Evolutionary conservation across 768 basidiomycete genomes (phyloP).

Genomic region (Amanita muscaria): DNA sequence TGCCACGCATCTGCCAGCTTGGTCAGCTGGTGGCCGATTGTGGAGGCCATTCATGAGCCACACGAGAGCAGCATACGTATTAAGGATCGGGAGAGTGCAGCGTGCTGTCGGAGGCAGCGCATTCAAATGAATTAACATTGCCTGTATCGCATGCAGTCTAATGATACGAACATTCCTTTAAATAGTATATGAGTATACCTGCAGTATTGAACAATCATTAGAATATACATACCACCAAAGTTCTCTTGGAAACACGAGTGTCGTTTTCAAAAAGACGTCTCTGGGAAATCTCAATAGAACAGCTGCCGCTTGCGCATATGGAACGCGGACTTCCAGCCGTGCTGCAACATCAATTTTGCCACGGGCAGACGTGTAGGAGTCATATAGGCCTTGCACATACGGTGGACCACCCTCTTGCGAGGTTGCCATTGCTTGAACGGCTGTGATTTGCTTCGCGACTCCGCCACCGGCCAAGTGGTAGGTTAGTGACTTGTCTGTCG

Average conservation of each 20-base stretch:
- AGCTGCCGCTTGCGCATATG: background rate
- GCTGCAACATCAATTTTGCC: background rate
- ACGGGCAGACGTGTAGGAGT: background rate
- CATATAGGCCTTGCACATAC: background rate
- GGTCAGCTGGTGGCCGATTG: background rate
- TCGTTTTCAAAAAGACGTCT: background rate
- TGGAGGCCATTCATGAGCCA: slow-evolving; percentile 3
- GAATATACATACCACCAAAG: background rate
- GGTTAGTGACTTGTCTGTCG: background rate
- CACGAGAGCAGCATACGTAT: background rate
- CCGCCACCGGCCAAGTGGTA: background rate
- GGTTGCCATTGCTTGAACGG: background rate
- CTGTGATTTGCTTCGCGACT: background rate
- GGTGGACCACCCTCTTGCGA: background rate
- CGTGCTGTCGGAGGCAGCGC: background rate
- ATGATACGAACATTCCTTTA: background rate
- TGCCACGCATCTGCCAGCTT: background rate
- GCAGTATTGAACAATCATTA: background rate
- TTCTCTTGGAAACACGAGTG: background rate
- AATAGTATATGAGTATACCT: background rate
- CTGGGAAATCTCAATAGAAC: background rate
- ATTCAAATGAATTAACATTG: background rate
- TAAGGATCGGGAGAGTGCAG: background rate
- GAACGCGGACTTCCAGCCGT: slow-evolving; percentile 1
- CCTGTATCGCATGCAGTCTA: background rate